A percentile compares a stretch with the other conserved stretches of the same genome.
Evolutionary conservation across 2,329 filamentous ascomycete genomes (phyloP).

Genomic region (Ilyonectria destructans): DNA sequence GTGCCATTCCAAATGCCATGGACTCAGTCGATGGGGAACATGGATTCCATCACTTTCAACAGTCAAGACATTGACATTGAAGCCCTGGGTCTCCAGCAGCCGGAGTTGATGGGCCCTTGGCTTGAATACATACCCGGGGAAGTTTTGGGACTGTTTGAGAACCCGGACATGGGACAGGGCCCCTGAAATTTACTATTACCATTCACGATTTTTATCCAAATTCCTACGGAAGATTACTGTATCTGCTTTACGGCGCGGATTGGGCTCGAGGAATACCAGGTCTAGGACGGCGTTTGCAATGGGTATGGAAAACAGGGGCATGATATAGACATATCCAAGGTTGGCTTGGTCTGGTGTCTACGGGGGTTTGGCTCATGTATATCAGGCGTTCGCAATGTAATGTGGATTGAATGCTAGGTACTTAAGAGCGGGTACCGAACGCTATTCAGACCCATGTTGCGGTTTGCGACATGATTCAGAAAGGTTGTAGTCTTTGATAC

Average conservation of each 20-base stretch:
- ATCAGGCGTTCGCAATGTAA: constrained; percentile 24
- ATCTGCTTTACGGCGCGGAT: constrained; percentile 7
- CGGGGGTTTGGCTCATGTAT: constrained; percentile 6
- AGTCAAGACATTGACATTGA: constrained; percentile 85
- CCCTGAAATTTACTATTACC: neutral
- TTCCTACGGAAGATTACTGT: constrained; percentile 5
- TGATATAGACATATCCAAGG: constrained; percentile 9
- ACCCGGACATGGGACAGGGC: constrained; percentile 50
- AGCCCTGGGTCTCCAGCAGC: constrained; percentile 69
- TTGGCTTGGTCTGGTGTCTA: constrained; percentile 9
- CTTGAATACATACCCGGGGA: constrained; percentile 81
- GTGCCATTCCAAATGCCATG: constrained; percentile 52
- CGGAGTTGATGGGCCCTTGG: constrained; percentile 81
- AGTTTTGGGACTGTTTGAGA: constrained; percentile 71
- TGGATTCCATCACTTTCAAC: constrained; percentile 78
- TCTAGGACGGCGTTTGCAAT: constrained; percentile 21
- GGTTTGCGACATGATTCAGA: neutral
- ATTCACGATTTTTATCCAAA: neutral
- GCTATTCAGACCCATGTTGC: neutral
- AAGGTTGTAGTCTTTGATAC: neutral
- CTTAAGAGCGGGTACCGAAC: neutral
- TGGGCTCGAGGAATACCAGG: constrained; percentile 20
- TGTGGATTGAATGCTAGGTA: neutral
- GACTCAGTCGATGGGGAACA: constrained; percentile 53
- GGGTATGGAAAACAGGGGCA: constrained; percentile 17